Evolutionary conservation across 2,329 filamentous ascomycete species (phyloP), one percentile per base, ranked within the genome.

Genomic region (Madurella mycetomatis): DNA sequence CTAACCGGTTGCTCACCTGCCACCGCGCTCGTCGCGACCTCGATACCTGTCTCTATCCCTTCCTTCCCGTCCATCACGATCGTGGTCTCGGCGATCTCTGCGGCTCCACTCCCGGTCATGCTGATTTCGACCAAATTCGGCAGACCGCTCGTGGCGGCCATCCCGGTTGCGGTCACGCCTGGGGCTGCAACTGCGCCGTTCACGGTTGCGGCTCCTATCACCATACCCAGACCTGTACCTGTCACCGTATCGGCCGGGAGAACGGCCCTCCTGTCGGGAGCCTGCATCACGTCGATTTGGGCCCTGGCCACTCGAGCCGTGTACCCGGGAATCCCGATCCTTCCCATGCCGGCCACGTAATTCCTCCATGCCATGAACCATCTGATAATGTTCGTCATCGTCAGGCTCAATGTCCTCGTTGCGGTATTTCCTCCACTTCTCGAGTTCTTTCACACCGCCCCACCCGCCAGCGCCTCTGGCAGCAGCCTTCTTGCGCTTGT

Each of bases 371-470:
- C 90, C 87, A 67, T 95, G 89, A 0, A 96, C 85, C 83, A 95
- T 91, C 51, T 82, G 80, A 66, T 95, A 95, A 19, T 78, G 75
- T 49, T 79, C 70, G 9, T 69, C 64, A 12, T 69, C 61, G 9
- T 66, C 67, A 4, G 58, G 67, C 53, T 72, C 69, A 15, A 78
- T 75, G 18, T 82, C 81, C 37, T 85, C 80, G n/a, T 83, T 82
- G 57, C 90, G 82, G 68, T 97, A 99, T 64, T 97, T 94, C 54
- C 88, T 83, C 72, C 89, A 88, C 77, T 91, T 94, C 73, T 97
- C 92, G 55, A 99, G 76, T 59, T 87, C 86, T 53, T 85, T 83
- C 32, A 97, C 89, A 54, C 94, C 94, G 61, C 94, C 94, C 76
- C 95, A 99, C 7, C 94, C 94, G 50, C 90, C 90, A 32, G 77